Percentiles rank a stretch among this genome's conserved stretches.
Evolutionary conservation across 129 eudicot species (phyloP).

Genomic region (Lactuca sativa): DNA sequence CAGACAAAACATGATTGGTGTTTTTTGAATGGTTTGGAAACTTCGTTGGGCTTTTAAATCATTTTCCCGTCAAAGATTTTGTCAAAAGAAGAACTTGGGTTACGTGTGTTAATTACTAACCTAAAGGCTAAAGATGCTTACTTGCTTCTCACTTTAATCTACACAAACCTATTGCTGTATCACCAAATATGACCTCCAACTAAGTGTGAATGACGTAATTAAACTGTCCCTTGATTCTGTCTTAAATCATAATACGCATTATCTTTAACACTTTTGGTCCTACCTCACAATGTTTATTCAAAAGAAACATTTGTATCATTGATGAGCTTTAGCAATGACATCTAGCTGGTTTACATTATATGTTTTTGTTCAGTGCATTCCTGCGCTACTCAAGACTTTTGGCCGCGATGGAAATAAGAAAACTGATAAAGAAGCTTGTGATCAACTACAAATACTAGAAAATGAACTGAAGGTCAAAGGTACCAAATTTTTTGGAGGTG

Average conservation of each 20-base stretch:
- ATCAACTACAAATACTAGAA: slow-evolving; percentile 29
- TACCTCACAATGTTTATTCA: neutral
- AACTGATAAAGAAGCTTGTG: slow-evolving; percentile 21
- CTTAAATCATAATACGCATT: neutral
- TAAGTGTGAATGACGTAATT: neutral
- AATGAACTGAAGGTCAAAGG: slow-evolving; percentile 28
- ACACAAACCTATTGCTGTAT: too few relatives aligned
- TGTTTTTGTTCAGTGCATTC: slow-evolving; percentile 17
- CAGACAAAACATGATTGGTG: too few relatives aligned
- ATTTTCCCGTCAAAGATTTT: too few relatives aligned
- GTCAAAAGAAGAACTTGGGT: too few relatives aligned
- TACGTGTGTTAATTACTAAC: too few relatives aligned
- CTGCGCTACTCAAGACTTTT: neutral
- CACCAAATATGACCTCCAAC: too few relatives aligned
- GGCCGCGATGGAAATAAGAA: slow-evolving; percentile 3
- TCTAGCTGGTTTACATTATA: neutral
- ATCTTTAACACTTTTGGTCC: neutral
- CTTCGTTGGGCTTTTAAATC: too few relatives aligned
- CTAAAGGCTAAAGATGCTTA: too few relatives aligned
- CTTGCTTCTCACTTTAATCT: too few relatives aligned
- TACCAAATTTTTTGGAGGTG: slow-evolving; percentile 39
- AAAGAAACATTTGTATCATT: too few relatives aligned
- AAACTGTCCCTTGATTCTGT: neutral
- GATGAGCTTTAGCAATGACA: too few relatives aligned
- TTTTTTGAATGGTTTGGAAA: too few relatives aligned